These are phyloP conservation scores for Coemansia sp. DNA, from an alignment of 371 early-diverging fungal species.

Conservation along the genomic window DNA sequence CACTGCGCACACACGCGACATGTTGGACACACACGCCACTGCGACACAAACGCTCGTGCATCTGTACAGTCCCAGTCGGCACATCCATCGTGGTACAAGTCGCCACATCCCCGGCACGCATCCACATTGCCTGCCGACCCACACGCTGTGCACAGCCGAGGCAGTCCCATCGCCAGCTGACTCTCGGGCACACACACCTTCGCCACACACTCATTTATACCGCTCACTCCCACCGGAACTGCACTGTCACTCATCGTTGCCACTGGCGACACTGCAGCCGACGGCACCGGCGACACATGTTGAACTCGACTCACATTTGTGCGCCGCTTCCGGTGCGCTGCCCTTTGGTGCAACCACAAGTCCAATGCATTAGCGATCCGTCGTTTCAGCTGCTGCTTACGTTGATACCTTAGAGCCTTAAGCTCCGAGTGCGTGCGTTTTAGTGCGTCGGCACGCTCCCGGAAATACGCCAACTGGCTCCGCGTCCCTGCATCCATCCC, in stretches of 20 bases:
- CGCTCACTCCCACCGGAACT: background rate
- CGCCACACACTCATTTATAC: background rate
- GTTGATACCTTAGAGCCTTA: constrained; percentile 30
- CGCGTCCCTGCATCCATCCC: constrained; percentile 11
- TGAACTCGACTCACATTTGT: background rate
- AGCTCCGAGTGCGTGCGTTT: constrained; percentile 23
- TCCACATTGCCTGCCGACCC: constrained; percentile 23
- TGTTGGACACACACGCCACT: constrained; percentile 26
- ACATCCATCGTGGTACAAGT: constrained; percentile 40
- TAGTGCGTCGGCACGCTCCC: constrained; percentile 14
- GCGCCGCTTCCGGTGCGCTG: background rate
- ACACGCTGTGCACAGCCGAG: constrained; percentile 28
- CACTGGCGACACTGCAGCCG: background rate
- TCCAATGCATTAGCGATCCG: constrained; percentile 24
- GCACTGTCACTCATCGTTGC: constrained; percentile 3
- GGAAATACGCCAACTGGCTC: constrained; percentile 13
- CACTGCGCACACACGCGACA: constrained; percentile 42
- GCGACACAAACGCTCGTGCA: background rate
- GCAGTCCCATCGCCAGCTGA: background rate
- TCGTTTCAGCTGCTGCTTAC: constrained; percentile 34
- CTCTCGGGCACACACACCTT: background rate
- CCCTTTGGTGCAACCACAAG: constrained; percentile 20
- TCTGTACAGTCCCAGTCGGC: no score
- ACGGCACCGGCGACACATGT: constrained; percentile 1
- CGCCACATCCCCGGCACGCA: constrained; percentile 36